Base-by-base conservation (phyloP, 805 yeast genomes). In the Candida methanosorbosa region DNA sequence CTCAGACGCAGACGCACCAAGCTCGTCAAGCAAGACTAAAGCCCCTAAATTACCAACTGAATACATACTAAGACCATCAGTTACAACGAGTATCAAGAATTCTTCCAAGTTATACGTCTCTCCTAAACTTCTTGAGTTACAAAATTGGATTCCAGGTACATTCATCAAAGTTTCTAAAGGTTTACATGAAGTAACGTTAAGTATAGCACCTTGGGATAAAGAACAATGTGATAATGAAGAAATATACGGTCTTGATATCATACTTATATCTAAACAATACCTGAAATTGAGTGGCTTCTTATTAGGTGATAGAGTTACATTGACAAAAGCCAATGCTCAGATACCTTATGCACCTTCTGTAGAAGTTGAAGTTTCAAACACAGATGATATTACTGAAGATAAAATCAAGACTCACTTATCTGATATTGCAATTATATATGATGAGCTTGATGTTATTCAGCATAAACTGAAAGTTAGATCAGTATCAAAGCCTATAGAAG, bases 391-490 rank as follows among this genome's bases (percentile, higher is more conserved):
- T 2, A 41, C 56, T 3, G 53, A 54, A 32, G 57, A 62, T 27
- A 34, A 54, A 1, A 44, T 75, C 9, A 69, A 61, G 33, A 66
- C 68, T 27, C 40, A 64, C 1, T 42, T 79, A 9, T 58, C 64
- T 32, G 79, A 78, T 18, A 59, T 70, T 21, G 87, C 88, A 0
- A 49, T 83, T 8, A 41, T 81, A 1, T 71, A 72, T 48, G 79
- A 86, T 1, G 81, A 17, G 81, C 5, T 26, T 49, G 15, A 38
- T 12, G 16, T 30, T 5, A 17, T 17, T 15, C 11, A 12, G 9
- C 13, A 17, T 12, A 14, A 38, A 4, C 28, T 50, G 19, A 39
- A 38, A 28, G 7, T 58, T 70, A 55, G 66, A 30, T 38, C 44
- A 4, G 46, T 54, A 9, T 43, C 57, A 18, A 36, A n/a, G 4